These are phyloP conservation scores for Mollisiaceae sp. DNA, from an alignment of 2,329 filamentous ascomycete species.

Conservation along the genomic window DNA sequence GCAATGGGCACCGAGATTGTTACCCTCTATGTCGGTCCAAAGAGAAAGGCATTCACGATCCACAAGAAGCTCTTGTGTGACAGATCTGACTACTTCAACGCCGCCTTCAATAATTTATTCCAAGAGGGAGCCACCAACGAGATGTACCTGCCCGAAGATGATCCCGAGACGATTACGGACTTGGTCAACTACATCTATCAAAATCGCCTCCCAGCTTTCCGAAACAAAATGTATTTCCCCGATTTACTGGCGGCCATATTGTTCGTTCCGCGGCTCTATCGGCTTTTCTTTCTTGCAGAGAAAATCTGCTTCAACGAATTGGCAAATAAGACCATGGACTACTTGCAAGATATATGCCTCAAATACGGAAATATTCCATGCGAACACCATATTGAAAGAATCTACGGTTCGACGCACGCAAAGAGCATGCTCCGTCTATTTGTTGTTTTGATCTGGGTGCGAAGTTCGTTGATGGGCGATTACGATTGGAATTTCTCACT, in stretches of 20 bases:
- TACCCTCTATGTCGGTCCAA: conserved; percentile 31
- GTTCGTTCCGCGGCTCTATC: background rate
- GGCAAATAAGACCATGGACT: conserved; percentile 9
- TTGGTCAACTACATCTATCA: background rate
- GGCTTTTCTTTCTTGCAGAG: background rate
- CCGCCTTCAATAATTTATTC: conserved; percentile 16
- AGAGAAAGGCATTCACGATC: conserved; percentile 28
- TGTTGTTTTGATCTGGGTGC: background rate
- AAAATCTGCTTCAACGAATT: conserved; percentile 12
- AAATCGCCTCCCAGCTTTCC: background rate
- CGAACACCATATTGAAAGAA: background rate
- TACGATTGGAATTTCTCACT: background rate
- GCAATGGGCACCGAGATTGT: conserved; percentile 27
- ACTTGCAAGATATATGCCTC: conserved; percentile 10
- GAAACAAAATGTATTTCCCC: background rate
- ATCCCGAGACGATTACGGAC: background rate
- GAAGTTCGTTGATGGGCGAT: background rate
- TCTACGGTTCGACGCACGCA: background rate
- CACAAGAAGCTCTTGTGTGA: conserved; percentile 33
- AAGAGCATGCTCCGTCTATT: background rate
- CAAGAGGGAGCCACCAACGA: conserved; percentile 3
- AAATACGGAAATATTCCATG: background rate
- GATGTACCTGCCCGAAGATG: conserved; percentile 1
- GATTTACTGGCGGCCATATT: background rate
- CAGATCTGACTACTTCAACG: conserved; percentile 15